These are phyloP conservation scores for Thinopyrum elongatum DNA, from an alignment of 176 grass and related monocot species.

Conservation along the genomic window DNA sequence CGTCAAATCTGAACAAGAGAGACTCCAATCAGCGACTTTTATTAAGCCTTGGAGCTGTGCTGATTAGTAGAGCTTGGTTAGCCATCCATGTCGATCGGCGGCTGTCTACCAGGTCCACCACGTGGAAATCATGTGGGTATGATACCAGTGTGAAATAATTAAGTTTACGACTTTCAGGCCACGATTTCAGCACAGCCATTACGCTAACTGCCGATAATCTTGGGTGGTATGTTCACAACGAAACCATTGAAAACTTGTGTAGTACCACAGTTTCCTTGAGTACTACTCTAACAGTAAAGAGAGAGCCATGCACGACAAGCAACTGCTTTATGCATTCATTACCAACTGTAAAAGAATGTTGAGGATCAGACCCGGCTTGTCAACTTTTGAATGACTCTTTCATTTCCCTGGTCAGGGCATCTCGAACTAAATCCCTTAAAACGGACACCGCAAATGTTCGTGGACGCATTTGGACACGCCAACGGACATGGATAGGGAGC, in stretches of 20 bases:
- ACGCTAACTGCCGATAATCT: neutral
- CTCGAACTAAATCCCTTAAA: too few species aligned
- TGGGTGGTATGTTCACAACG: neutral
- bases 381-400: neutral
- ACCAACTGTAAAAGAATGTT: neutral
- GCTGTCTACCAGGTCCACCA: neutral
- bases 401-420: too few species aligned
- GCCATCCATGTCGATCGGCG: constrained; percentile 4
- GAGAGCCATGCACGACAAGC: neutral
- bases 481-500: too few species aligned
- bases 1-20: constrained; percentile 36
- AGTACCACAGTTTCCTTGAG: too few species aligned
- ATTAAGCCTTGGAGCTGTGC: neutral
- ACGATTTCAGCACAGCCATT: neutral
- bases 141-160: neutral
- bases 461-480: too few species aligned
- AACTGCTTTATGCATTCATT: constrained; percentile 20
- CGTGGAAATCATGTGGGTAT: neutral
- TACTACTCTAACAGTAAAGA: neutral
- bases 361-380: neutral
- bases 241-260: neutral
- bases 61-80: neutral
- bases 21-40: neutral
- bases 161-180: neutral
- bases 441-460: too few species aligned